Evolutionary conservation across 1,284 basidiomycete species (phyloP), one percentile per base, ranked within the genome.

Genomic region (Pterulicium gracile): DNA sequence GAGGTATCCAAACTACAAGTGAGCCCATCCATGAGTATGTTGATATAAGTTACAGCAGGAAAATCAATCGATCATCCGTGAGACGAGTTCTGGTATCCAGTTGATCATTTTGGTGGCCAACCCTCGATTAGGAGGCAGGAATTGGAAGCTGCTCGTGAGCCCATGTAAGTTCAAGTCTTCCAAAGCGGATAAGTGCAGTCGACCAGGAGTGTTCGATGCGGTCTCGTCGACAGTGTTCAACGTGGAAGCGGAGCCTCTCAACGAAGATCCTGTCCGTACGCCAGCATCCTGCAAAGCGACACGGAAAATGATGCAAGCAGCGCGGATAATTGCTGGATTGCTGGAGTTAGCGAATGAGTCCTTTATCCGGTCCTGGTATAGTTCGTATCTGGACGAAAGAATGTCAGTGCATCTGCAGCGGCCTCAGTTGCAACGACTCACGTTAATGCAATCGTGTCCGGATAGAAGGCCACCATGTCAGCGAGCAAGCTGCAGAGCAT

Each of bases 401-500:
- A 51, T 18, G 52, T 43, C 15, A 48, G 23, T 21, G 24, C 42
- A 46, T 43, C 43, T n/a, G 10, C 40, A 49, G 40, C 18, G 35
- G 17, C 45, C 42, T 17, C 46, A 46, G 35, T 4, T 42, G 23
- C 42, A 22, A 45, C 49, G 53, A 75, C 86, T 54, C 63, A 89
- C 86, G 78, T 73, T 60, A 88, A 72, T 2, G 77, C 69, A n/a
- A 89, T 69, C 10, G 81, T 73, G 18, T 91, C 85, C 0, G 88
- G 88, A 63, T 79, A 85, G 18, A 69, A 63, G 10, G 68, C 62
- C 19, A 79, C 78, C n/a, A 90, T 74, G 41, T 90, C 85, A 20
- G 88, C 77, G 23, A 95, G 68, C 24, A 93, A 62, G 42, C 72
- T 72, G 59, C 86, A 92, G 42, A 93, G 61, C 45, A 93, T 82